Conservation (phyloP, 2,329 filamentous ascomycete species). For the Penicillium sumatraense region DNA sequence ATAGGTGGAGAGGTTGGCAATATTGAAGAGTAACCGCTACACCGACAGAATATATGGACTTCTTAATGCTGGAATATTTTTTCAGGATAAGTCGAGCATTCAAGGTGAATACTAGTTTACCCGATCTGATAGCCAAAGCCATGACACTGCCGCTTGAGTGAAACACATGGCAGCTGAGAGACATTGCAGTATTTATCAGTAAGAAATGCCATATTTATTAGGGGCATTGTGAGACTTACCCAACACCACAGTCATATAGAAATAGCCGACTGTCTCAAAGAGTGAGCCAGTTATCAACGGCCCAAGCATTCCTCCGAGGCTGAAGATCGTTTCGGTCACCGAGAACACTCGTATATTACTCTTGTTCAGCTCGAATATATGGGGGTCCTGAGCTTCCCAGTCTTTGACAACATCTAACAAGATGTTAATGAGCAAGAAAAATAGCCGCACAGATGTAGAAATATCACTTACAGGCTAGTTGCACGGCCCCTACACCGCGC, state of each 20-base stretch:
- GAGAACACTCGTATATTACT: conserved; percentile 29
- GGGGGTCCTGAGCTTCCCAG: conserved; percentile 22
- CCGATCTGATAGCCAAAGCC: neutral
- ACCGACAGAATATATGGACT: too few relatives aligned
- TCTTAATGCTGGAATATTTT: neutral
- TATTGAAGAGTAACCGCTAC: too few relatives aligned
- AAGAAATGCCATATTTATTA: neutral
- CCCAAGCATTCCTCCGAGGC: conserved; percentile 28
- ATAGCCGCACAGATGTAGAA: neutral
- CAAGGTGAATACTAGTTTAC: neutral
- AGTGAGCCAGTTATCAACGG: conserved; percentile 26
- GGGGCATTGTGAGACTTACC: neutral
- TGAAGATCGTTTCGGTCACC: conserved; percentile 27
- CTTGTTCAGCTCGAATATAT: conserved; percentile 32
- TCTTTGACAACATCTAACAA: conserved; percentile 23
- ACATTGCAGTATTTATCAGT: neutral
- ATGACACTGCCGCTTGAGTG: neutral
- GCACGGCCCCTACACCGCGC: conserved; percentile 31
- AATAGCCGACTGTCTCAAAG: conserved; percentile 1
- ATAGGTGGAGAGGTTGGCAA: too few relatives aligned
- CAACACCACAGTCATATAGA: neutral
- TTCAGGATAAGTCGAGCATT: too few relatives aligned
- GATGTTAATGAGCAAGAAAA: too few relatives aligned
- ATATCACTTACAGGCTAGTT: conserved; percentile 30
- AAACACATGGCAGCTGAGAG: neutral